Conservation (phyloP, 2,329 filamentous ascomycete genomes). For the Penicillium occitanis region DNA sequence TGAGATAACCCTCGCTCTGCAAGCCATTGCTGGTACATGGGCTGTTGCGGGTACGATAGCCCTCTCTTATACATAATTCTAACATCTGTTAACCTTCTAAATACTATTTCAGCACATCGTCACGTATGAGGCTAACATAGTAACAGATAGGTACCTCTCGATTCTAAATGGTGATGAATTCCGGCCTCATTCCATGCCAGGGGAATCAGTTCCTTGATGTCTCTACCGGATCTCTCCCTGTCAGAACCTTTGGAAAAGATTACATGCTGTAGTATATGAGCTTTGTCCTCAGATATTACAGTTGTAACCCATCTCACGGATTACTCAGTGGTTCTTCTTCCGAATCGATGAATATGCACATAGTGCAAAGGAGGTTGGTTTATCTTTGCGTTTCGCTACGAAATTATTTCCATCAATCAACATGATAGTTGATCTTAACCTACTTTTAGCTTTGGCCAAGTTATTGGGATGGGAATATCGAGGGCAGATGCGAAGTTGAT, state of each 20-base stretch:
- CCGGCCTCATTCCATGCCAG: background rate
- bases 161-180: background rate
- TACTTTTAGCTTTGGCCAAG: too few relatives aligned
- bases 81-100: background rate
- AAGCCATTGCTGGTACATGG: conserved; percentile 5
- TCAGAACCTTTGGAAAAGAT: background rate
- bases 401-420: too few relatives aligned
- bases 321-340: background rate
- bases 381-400: too few relatives aligned
- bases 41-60: background rate
- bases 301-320: background rate
- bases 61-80: background rate
- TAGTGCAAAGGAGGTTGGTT: too few relatives aligned
- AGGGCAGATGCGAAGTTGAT: too few relatives aligned
- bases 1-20: background rate
- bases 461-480: too few relatives aligned
- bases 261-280: background rate
- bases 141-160: background rate
- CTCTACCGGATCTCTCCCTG: background rate
- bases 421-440: too few relatives aligned
- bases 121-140: background rate
- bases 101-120: background rate
- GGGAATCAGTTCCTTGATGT: background rate
- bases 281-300: background rate
- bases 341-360: too few relatives aligned